These are phyloP conservation scores for Blastobotrys illinoisensis DNA, from an alignment of 1,139 yeast species.

Conservation along the genomic window DNA sequence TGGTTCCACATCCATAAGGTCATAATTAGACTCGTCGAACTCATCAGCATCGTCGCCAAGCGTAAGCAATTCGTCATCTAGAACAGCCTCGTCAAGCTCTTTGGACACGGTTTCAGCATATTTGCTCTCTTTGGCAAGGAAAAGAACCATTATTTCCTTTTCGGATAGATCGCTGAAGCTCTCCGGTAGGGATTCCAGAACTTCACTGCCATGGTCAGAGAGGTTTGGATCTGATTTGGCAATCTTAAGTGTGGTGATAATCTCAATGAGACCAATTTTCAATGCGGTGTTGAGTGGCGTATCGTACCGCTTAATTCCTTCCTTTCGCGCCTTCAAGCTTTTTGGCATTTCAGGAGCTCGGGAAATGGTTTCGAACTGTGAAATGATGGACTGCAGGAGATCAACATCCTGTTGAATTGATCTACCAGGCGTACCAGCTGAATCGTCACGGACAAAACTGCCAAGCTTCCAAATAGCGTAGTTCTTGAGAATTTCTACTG, in stretches of 20 bases:
- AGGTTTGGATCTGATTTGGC: constrained; percentile 11
- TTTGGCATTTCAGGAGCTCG: constrained; percentile 4
- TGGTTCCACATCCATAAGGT: constrained; percentile 2
- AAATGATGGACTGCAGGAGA: constrained; percentile 4
- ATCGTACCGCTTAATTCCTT: constrained; percentile 2
- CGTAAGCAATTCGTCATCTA: constrained; percentile 10
- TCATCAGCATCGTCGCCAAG: constrained; percentile 9
- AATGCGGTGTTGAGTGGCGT: constrained; percentile 7
- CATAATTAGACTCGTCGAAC: constrained; percentile 5
- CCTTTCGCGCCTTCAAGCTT: constrained; percentile 4
- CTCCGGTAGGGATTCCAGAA: constrained; percentile 4
- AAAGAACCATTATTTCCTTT: constrained; percentile 18
- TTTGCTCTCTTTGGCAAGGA: constrained; percentile 19
- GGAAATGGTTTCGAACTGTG: constrained; percentile 4
- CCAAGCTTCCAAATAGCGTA: constrained; percentile 23
- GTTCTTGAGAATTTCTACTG: constrained; percentile 15
- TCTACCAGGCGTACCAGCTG: constrained; percentile 1
- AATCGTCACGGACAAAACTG: constrained; percentile 8
- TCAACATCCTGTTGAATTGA: constrained; percentile 2
- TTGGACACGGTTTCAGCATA: constrained; percentile 10
- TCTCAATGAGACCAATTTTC: constrained; percentile 16
- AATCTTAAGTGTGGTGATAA: constrained; percentile 12
- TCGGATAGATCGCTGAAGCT: constrained; percentile 11
- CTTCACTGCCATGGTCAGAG: constrained; percentile 9
- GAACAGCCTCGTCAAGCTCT: constrained; percentile 8